These are phyloP conservation scores for Colletotrichum nymphaeae DNA, from an alignment of 2,329 filamentous ascomycete genomes.

Conservation along the genomic window DNA sequence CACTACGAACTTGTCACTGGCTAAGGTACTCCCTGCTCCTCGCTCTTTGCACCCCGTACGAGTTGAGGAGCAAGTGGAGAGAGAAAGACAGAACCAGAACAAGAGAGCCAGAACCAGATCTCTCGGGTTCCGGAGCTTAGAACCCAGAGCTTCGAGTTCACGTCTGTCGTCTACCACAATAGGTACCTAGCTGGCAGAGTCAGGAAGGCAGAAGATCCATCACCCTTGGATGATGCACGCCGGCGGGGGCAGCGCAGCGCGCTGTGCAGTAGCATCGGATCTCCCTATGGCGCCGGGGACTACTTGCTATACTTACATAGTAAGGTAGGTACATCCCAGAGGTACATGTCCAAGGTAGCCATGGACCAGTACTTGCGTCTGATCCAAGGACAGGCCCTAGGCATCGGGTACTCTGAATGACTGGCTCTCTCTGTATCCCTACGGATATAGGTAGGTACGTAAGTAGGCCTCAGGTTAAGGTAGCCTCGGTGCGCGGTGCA, in stretches of 20 bases:
- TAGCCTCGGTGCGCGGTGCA: slow-evolving; percentile 26
- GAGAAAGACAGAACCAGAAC: not conserved
- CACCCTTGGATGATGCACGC: slow-evolving; percentile 23
- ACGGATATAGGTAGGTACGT: no score
- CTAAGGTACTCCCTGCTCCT: not conserved
- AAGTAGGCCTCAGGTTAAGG: slow-evolving; percentile 9
- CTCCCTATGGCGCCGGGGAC: slow-evolving; percentile 14
- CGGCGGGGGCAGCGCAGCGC: slow-evolving; percentile 22
- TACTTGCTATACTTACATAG: not conserved
- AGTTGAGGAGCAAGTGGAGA: not conserved
- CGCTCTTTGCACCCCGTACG: not conserved
- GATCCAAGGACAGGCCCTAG: not conserved
- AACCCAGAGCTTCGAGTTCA: not conserved
- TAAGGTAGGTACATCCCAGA: not conserved
- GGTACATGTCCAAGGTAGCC: not conserved
- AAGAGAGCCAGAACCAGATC: not conserved
- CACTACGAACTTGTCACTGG: not conserved
- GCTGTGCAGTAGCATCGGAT: slow-evolving; percentile 28
- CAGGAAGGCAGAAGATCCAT: slow-evolving; percentile 10
- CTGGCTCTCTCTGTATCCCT: not conserved
- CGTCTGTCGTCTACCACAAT: no score
- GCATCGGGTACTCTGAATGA: not conserved
- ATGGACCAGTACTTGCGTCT: not conserved
- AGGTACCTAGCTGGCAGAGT: not conserved
- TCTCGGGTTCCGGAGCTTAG: not conserved